phyloP scores from a whole-genome alignment of 2,329 filamentous ascomycete species.

The Ceratocystiopsis brevicomis region DNA sequence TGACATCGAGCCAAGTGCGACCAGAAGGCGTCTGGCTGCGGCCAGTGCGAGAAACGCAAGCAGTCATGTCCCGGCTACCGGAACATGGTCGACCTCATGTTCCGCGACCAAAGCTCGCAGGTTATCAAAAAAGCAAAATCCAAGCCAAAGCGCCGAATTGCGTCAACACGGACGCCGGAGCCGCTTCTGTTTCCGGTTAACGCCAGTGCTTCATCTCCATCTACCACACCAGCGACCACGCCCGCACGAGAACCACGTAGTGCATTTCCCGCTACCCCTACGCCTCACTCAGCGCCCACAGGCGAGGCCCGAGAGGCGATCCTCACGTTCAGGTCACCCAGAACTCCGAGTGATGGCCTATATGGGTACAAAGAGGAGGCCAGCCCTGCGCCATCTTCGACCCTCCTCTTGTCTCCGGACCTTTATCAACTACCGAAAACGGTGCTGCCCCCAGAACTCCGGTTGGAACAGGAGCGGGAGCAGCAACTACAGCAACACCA shows the following conservation, averaged over 20 bases:
- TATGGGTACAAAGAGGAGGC: neutral
- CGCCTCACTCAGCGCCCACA: neutral
- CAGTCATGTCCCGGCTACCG: conserved; percentile 35
- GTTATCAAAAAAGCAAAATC: conserved; percentile 31
- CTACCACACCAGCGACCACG: neutral
- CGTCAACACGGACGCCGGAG: conserved; percentile 6
- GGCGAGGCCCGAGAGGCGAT: too few species aligned
- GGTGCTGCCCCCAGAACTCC: too few species aligned
- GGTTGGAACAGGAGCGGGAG: neutral
- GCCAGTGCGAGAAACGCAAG: conserved; percentile 34
- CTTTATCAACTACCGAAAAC: too few species aligned
- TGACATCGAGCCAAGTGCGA: conserved; percentile 25
- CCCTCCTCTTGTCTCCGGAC: too few species aligned
- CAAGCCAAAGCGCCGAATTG: conserved; percentile 16
- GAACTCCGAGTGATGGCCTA: too few species aligned
- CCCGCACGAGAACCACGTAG: too few species aligned
- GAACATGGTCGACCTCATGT: conserved; percentile 36
- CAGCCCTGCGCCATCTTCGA: too few species aligned
- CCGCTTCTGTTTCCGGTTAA: conserved; percentile 9
- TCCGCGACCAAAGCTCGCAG: conserved; percentile 36
- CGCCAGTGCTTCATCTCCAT: conserved; percentile 1
- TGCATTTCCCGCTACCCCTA: neutral
- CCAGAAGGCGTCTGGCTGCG: conserved; percentile 29
- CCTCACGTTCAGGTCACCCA: too few species aligned
- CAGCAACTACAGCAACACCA: conserved; percentile 3